These are phyloP conservation scores for Physcomitrium patens DNA, from an alignment of 225 moss, liverwort and hornwort genomes.

Conservation along the genomic window DNA sequence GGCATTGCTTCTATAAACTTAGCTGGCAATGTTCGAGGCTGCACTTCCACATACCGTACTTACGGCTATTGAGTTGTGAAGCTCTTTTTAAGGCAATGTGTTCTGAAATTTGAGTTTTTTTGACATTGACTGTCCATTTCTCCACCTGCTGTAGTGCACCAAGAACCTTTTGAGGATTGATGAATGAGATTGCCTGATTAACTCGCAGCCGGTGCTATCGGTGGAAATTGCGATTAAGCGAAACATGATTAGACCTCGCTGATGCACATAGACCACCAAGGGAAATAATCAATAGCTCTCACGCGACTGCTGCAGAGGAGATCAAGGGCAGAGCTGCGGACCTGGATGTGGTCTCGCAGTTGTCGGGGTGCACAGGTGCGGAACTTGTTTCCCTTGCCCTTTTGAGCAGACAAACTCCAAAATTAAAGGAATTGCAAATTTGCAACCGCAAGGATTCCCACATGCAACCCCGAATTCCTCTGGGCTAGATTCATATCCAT, in stretches of 20 bases:
- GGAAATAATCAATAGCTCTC: slow-evolving; percentile 34
- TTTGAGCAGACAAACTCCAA: slow-evolving; percentile 49
- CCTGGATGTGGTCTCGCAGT: slow-evolving; percentile 32
- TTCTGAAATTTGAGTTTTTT: neutral
- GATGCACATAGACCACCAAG: slow-evolving; percentile 21
- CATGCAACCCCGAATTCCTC: slow-evolving; percentile 27
- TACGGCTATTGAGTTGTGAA: slow-evolving; percentile 28
- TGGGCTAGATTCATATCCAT: slow-evolving; percentile 34
- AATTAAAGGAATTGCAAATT: slow-evolving; percentile 45
- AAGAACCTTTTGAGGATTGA: slow-evolving; percentile 20
- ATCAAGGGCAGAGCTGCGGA: neutral
- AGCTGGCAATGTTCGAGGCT: slow-evolving; percentile 32
- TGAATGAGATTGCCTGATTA: slow-evolving; percentile 7
- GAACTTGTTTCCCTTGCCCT: slow-evolving; percentile 46
- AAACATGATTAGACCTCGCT: slow-evolving; percentile 12
- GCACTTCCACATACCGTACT: slow-evolving; percentile 20
- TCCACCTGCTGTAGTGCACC: slow-evolving; percentile 26
- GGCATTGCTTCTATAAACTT: slow-evolving; percentile 29
- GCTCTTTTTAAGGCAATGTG: slow-evolving; percentile 18
- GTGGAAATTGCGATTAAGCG: slow-evolving; percentile 11
- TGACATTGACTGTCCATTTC: slow-evolving; percentile 26
- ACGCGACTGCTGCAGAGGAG: slow-evolving; percentile 16
- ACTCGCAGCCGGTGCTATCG: slow-evolving; percentile 13
- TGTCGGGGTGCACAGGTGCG: slow-evolving; percentile 40
- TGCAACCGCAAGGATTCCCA: slow-evolving; percentile 47